phyloP scores from a whole-genome alignment of 2,329 filamentous ascomycete species.

The Colletotrichum sp. region DNA sequence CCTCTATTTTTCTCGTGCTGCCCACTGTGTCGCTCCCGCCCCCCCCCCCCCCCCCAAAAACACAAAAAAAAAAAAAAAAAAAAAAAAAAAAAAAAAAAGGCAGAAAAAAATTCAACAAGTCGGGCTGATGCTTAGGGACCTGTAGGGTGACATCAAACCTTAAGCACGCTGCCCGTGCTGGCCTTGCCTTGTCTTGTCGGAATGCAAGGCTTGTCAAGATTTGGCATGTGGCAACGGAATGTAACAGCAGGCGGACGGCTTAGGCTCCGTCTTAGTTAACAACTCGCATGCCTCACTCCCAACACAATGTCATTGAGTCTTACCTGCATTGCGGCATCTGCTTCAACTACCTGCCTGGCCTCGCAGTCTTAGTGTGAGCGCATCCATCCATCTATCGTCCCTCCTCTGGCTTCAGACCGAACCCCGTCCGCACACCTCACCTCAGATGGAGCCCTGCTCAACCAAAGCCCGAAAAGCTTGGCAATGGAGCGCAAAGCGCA shows the following conservation, averaged over 20 bases:
- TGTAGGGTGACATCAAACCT: constrained; percentile 13
- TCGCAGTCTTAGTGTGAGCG: not conserved
- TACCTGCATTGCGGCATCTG: not conserved
- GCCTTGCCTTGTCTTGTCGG: not conserved
- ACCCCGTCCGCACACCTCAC: not conserved
- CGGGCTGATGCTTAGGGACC: not conserved
- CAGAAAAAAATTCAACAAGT: not conserved
- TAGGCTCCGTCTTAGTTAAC: not conserved
- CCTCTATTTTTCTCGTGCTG: no score
- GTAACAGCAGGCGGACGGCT: not conserved
- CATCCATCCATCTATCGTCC: not conserved
- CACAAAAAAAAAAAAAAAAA: no score
- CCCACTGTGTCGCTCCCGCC: no score
- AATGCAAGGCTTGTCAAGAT: not conserved
- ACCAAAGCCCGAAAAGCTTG: not conserved
- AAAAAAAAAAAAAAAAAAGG: no score
- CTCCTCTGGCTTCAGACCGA: not conserved
- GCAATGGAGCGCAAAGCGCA: not conserved
- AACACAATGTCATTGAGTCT: not conserved
- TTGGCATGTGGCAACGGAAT: not conserved
- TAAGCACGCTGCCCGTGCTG: constrained; percentile 7
- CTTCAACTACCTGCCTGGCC: not conserved
- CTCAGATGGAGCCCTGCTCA: not conserved
- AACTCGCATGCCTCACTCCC: not conserved
- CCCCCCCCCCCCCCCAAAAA: no score